phyloP scores from a whole-genome alignment of 116 monocot genomes.

The Trichopus zeylanicus region DNA sequence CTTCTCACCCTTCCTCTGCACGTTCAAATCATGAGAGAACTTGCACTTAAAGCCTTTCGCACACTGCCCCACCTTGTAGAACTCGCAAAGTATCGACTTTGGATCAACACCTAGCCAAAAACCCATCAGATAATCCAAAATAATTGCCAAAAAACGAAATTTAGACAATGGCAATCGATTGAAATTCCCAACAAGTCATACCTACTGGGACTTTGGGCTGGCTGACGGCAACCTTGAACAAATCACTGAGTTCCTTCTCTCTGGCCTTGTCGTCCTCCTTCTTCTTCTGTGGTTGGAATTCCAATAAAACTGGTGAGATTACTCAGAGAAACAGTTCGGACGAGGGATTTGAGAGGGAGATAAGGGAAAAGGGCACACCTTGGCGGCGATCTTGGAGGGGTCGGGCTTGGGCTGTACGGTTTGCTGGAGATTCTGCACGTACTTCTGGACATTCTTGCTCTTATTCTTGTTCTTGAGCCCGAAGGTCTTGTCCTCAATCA shows the following conservation, averaged over 20 bases:
- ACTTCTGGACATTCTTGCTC: slow-evolving; percentile 98
- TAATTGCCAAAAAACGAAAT: background rate
- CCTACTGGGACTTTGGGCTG: slow-evolving; percentile 98
- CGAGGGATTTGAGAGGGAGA: background rate
- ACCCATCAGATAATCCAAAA: background rate
- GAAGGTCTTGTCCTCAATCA: slow-evolving; percentile 97
- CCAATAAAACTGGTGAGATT: too few species aligned
- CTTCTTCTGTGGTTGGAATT: slow-evolving; percentile 96
- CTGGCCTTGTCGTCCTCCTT: slow-evolving; percentile 96
- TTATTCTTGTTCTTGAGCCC: slow-evolving; percentile 99
- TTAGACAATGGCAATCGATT: background rate
- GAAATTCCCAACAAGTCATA: slow-evolving; percentile 20
- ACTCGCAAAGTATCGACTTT: slow-evolving; percentile 94
- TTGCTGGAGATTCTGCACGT: slow-evolving; percentile 87
- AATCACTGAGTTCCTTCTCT: slow-evolving; percentile 92
- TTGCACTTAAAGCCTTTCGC: slow-evolving; percentile 95
- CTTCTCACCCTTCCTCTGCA: slow-evolving; percentile 96
- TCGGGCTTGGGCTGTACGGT: slow-evolving; percentile 74
- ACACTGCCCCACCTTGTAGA: slow-evolving; percentile 92
- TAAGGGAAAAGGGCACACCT: slow-evolving; percentile 45
- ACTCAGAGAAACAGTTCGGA: background rate
- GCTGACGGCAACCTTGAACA: slow-evolving; percentile 89
- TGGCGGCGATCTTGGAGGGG: slow-evolving; percentile 71
- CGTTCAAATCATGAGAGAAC: slow-evolving; percentile 95
- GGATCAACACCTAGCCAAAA: slow-evolving; percentile 82